Base-by-base conservation (phyloP, 129 eudicot species). In the Helianthus tuberosus region DNA sequence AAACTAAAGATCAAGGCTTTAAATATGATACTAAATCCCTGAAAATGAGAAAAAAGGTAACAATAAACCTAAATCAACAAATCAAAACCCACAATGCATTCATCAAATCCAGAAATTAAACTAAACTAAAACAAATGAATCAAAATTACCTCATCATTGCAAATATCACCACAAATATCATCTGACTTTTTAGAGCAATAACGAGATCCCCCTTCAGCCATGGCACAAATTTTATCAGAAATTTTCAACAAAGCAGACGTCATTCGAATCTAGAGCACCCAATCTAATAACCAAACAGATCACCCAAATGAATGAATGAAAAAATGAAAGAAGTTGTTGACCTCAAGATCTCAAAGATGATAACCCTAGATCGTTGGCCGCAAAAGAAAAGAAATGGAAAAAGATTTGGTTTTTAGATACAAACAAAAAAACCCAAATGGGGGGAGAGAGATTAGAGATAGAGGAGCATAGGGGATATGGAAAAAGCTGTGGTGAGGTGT, bases 171-270 rank as follows among this genome's bases (percentile, higher is more conserved):
- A 32, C 97, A 91, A 5, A 81, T 46, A 84, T 91, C 97, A 78
- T 91, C 97, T 3, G 91, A 67, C 47, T 91, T 91, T 74, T 91
- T 91, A 13, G 97, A 86, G 60, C 97, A 91, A 74, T 90, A 88
- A 77, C 76, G 91, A 91, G 97, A 91, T 82, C 97, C 97, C 69
- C 97, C 97, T 84, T 91, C 97, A 9, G 78, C 88, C 94, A 91
- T 84, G 35, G 46, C 38, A 77, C 72, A 79, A 48, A 85, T 75
- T 79, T 85, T 91, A 67, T 88, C 91, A 57, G 76, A 64, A 72
- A 80, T 84, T 69, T 83, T 84, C 0, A 85, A 77, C 44, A 89
- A 39, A 63, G 72, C 53, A 75, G 64, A 64, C 32, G 78, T 72
- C 82, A 78, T 71, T 14, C 59, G 27, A 78, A 71, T 53, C 70